Evolutionary conservation across 257 asterid genomes (phyloP).

Genomic region (Solanum arcanum): DNA sequence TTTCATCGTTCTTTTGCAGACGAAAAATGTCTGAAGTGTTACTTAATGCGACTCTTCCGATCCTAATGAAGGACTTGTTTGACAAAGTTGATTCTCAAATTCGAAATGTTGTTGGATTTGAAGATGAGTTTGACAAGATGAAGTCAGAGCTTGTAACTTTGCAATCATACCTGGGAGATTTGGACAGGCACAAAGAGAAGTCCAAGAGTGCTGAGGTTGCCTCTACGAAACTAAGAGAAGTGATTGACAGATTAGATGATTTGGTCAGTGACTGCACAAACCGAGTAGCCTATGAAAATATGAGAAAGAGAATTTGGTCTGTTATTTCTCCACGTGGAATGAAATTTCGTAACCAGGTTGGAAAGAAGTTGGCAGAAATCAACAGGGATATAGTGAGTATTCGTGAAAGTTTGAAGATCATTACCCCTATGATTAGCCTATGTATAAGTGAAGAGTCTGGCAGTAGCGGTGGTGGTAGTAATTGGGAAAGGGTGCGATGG

Average conservation of each 20-base stretch:
- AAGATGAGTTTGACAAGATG: not conserved
- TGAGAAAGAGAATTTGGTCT: not conserved
- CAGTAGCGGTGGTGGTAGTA: not conserved
- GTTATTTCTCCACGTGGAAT: not conserved
- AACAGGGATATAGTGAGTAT: not conserved
- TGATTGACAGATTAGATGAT: slow-evolving; percentile 13
- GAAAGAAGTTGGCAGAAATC: slow-evolving; percentile 7
- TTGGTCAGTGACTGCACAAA: slow-evolving; percentile 6
- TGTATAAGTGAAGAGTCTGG: not conserved
- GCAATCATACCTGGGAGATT: slow-evolving; percentile 3
- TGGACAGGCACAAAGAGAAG: not conserved
- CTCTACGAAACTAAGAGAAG: not conserved
- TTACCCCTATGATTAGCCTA: not conserved
- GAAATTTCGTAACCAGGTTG: not conserved
- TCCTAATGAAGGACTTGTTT: not conserved
- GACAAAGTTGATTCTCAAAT: not conserved
- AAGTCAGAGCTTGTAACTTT: not conserved
- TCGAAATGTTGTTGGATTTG: not conserved
- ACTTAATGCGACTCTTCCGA: not conserved
- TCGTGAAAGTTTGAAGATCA: not conserved
- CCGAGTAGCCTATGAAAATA: not conserved
- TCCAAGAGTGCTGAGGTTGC: not conserved
- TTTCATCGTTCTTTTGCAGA: not conserved
- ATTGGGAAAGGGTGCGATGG: not conserved
- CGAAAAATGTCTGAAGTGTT: not conserved